Evolutionary conservation across 495 filamentous ascomycete species (phyloP).

Genomic region (Elasticomyces elasticus): DNA sequence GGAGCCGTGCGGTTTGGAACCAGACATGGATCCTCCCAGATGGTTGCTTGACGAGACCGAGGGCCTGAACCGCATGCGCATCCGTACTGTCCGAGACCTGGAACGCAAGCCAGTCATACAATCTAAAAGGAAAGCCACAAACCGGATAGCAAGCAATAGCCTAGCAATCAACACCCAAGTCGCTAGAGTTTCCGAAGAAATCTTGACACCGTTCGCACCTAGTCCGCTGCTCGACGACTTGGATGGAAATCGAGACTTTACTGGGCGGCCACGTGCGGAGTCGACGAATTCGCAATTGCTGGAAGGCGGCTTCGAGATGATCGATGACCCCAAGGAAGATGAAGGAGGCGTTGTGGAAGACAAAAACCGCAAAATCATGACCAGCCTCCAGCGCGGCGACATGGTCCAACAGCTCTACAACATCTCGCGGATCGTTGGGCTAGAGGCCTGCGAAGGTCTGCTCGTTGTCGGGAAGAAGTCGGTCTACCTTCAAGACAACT

Average conservation of each 20-base stretch:
- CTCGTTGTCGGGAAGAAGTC: slow-evolving; percentile 86
- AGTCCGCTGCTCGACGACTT: slow-evolving; percentile 12
- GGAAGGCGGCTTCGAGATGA: slow-evolving; percentile 89
- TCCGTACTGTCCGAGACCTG: slow-evolving; percentile 67
- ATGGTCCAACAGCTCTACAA: slow-evolving; percentile 92
- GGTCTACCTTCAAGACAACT: slow-evolving; percentile 88
- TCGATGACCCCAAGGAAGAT: slow-evolving; percentile 76
- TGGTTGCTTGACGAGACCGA: slow-evolving; percentile 94
- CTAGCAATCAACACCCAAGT: slow-evolving; percentile 39
- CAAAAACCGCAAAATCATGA: slow-evolving; percentile 94
- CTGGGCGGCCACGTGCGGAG: slow-evolving; percentile 17
- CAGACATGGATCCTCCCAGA: slow-evolving; percentile 52
- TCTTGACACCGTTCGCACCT: slow-evolving; percentile 20
- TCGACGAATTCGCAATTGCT: slow-evolving; percentile 24
- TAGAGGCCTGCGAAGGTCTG: slow-evolving; percentile 86
- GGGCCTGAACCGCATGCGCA: slow-evolving; percentile 87
- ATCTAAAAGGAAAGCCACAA: slow-evolving; percentile 59
- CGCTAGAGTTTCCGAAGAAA: slow-evolving; percentile 25
- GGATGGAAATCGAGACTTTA: slow-evolving; percentile 11
- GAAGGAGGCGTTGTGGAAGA: slow-evolving; percentile 78
- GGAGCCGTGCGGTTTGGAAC: slow-evolving; percentile 69
- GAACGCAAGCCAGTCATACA: slow-evolving; percentile 50
- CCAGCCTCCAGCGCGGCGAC: slow-evolving; percentile 83
- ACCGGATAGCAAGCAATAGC: slow-evolving; percentile 5
- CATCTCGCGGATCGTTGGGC: slow-evolving; percentile 81